phyloP scores from a whole-genome alignment of 179 eudicot genomes.

The Sideroxylon spinosum region DNA sequence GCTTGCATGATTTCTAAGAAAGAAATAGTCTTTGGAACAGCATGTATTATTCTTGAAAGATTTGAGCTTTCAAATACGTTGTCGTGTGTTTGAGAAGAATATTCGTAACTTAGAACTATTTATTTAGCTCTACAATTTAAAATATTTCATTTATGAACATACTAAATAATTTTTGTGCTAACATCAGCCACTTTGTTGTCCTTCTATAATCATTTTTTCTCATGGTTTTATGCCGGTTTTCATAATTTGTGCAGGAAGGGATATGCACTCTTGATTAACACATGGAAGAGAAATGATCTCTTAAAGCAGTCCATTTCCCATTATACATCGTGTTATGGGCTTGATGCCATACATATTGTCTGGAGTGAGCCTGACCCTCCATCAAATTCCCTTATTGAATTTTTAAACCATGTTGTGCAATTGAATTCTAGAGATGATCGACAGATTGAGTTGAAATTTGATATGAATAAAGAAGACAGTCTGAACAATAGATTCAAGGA shows the following conservation, averaged over 20 bases:
- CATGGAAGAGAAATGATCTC: slow-evolving; percentile 97
- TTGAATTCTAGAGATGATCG: slow-evolving; percentile 44
- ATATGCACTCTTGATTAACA: slow-evolving; percentile 77
- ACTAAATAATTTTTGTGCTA: background rate
- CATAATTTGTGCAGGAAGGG: slow-evolving; percentile 52
- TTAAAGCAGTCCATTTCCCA: slow-evolving; percentile 86
- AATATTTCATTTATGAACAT: background rate
- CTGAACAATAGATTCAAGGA: slow-evolving; percentile 92
- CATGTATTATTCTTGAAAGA: background rate
- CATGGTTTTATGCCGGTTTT: background rate
- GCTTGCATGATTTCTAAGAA: background rate
- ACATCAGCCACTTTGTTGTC: background rate
- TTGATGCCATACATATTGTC: slow-evolving; percentile 75
- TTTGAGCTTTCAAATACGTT: background rate
- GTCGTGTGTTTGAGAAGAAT: background rate
- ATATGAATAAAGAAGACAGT: slow-evolving; percentile 81
- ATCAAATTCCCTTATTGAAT: slow-evolving; percentile 52
- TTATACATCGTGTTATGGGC: slow-evolving; percentile 68
- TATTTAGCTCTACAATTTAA: background rate
- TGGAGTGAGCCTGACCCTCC: slow-evolving; percentile 98
- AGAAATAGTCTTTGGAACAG: background rate
- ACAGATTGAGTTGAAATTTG: slow-evolving; percentile 63
- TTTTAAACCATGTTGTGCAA: slow-evolving; percentile 39
- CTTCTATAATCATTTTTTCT: background rate
- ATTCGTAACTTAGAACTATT: background rate